Conservation (phyloP, 2,329 filamentous ascomycete genomes). For the Apiospora malaysiana region DNA sequence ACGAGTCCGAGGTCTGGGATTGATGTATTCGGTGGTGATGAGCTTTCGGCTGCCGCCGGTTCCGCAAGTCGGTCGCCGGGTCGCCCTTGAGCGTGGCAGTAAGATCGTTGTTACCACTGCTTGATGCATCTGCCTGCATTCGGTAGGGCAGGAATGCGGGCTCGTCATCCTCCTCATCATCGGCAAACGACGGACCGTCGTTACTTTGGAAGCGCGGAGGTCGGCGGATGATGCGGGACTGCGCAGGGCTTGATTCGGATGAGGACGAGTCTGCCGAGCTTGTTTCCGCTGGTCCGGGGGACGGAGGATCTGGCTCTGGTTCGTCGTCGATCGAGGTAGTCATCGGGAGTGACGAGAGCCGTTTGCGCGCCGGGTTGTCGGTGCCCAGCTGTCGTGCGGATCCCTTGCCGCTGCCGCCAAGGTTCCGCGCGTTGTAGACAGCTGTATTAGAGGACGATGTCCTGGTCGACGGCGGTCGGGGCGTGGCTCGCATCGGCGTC, state of each 20-base stretch:
- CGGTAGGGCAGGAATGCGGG: constrained; percentile 61
- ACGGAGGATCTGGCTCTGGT: constrained; percentile 47
- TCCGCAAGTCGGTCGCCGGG: constrained; percentile 40
- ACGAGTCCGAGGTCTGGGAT: constrained; percentile 69
- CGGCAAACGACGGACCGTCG: constrained; percentile 47
- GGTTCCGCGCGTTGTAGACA: constrained; percentile 41
- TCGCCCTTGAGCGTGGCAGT: constrained; percentile 60
- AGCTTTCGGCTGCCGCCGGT: constrained; percentile 36
- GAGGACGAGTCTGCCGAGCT: constrained; percentile 40
- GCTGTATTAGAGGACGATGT: constrained; percentile 55
- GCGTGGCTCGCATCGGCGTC: constrained; percentile 50
- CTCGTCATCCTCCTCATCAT: constrained; percentile 64
- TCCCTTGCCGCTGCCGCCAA: constrained; percentile 41
- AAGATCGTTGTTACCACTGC: constrained; percentile 48
- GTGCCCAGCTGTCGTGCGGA: constrained; percentile 33
- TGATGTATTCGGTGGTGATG: constrained; percentile 44
- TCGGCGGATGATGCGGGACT: constrained; percentile 65
- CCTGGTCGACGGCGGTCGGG: constrained; percentile 52
- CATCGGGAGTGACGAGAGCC: constrained; percentile 54
- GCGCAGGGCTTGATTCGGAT: constrained; percentile 55
- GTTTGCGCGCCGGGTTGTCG: constrained; percentile 43
- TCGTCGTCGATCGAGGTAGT: constrained; percentile 37
- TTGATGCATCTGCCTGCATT: constrained; percentile 33
- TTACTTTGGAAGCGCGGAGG: constrained; percentile 57
- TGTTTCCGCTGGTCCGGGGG: constrained; percentile 50